Conservation (phyloP, 208 protist species). For the Trichomonas tenax region DNA sequence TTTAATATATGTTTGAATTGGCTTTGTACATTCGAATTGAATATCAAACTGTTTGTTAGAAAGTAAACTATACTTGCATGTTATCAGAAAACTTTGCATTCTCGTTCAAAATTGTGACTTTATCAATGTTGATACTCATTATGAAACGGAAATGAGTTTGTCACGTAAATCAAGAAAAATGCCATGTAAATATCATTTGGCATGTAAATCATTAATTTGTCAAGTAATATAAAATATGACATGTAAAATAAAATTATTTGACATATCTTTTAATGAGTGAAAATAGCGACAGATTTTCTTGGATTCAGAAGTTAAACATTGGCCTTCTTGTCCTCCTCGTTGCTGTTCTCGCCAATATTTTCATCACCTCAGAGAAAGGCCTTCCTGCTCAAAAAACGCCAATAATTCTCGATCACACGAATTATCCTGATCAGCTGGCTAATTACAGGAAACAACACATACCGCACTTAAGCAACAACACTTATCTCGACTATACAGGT, state of each 20-base stretch:
- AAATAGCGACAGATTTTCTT: neutral
- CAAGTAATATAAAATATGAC: too few species aligned
- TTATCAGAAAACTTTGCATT: neutral
- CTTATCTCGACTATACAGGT: constrained; percentile 12
- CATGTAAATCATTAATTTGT: too few species aligned
- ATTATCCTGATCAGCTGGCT: neutral
- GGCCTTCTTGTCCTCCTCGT: neutral
- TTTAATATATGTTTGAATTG: neutral
- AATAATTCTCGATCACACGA: neutral
- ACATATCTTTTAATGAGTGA: neutral
- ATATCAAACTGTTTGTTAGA: constrained; percentile 8
- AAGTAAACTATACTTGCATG: neutral
- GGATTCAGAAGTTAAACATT: neutral
- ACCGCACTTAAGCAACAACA: neutral
- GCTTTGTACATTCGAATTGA: neutral
- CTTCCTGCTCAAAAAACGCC: neutral
- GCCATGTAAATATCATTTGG: too few species aligned
- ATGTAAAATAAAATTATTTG: neutral
- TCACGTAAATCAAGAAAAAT: too few species aligned
- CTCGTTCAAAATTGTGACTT: neutral
- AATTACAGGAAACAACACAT: neutral
- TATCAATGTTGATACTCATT: constrained; percentile 10
- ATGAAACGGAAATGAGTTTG: neutral
- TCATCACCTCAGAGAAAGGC: neutral
- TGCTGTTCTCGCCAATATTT: neutral